Evolutionary conservation across 2,329 filamentous ascomycete species (phyloP), one percentile per base, ranked within the genome.

Genomic region (Leptodontidium sp.): DNA sequence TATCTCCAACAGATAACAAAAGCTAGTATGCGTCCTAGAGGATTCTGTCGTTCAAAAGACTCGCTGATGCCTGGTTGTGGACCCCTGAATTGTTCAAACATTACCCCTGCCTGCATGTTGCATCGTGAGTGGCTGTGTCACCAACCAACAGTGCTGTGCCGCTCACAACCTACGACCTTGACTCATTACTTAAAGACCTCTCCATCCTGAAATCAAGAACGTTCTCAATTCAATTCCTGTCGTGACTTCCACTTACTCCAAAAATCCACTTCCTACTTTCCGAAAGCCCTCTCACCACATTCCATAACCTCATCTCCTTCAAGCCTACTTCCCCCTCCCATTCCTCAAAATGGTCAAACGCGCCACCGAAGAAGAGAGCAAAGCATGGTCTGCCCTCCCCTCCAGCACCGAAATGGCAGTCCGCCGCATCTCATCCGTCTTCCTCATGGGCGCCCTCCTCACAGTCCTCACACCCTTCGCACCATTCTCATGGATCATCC

Each of bases 391-490:
- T 17, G 68, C 68, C 40, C 65, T 73, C 57, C 72, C 70, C 52
- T 72, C 68, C 1, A 47, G 40, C 4, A 68, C 49, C 9, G 68
- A 73, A 43, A 70, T 73, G 64, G 70, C 65, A 24, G n/a, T 70
- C 26, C 72, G 72, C 21, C 68, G 67, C 15, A 72, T 73, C 65
- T 62, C 65, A 26, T 69, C 72, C 40, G 63, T 73, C 35, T 61
- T 69, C 43, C 67, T 73, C 21, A 72, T 71, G 68, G 65, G 52
- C 17, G 66, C 47, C 12, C 70, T 74, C 43, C 70, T 74, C 14
- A 72, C 70, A 3, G 64, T 72, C n/a, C 26, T 73, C 17, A 65
- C 63, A 1, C 72, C 73, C 17, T 75, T 75, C 57, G 55, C 67
- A 2, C 73, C 73, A 12, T 70, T 74, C 57, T 58, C 65, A n/a